These are phyloP conservation scores for Amphichorda felina DNA, from an alignment of 2,329 filamentous ascomycete genomes.

Conservation along the genomic window DNA sequence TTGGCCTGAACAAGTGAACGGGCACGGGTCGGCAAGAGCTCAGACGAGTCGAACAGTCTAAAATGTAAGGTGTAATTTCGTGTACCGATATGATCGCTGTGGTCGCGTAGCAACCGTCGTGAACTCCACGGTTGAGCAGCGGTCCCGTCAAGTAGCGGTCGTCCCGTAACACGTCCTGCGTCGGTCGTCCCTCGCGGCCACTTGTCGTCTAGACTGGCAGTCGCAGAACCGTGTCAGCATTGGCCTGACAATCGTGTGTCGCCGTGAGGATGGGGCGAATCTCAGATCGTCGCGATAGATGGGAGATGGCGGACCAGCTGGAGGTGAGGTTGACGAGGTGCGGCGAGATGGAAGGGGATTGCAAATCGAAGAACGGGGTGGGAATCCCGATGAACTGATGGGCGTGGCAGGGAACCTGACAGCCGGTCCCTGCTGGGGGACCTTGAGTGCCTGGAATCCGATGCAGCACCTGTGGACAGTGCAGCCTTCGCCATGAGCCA, in stretches of 20 bases:
- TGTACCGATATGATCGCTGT: neutral
- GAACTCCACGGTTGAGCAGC: no score
- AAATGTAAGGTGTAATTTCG: no score
- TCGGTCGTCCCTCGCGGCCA: neutral
- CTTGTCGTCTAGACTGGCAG: neutral
- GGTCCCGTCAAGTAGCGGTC: neutral
- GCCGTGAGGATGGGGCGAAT: neutral
- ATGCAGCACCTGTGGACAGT: no score
- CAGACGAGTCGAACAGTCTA: no score
- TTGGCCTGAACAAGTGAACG: no score
- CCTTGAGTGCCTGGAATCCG: neutral
- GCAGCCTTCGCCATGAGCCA: no score
- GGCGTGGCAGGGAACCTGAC: constrained; percentile 1
- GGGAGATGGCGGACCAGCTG: neutral
- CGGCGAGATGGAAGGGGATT: constrained; percentile 1
- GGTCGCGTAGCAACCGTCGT: neutral
- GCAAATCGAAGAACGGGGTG: constrained; percentile 5
- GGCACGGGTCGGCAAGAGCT: no score
- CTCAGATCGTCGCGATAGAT: constrained; percentile 1
- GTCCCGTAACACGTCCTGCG: neutral
- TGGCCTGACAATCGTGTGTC: constrained; percentile 1
- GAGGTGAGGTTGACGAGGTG: neutral
- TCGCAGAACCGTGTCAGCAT: neutral
- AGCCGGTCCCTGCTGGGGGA: neutral
- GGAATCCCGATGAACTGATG: constrained; percentile 2